Evolutionary conservation across 1,284 basidiomycete species (phyloP), one percentile per base, ranked within the genome.

Genomic region (Papiliotrema fonsecae): DNA sequence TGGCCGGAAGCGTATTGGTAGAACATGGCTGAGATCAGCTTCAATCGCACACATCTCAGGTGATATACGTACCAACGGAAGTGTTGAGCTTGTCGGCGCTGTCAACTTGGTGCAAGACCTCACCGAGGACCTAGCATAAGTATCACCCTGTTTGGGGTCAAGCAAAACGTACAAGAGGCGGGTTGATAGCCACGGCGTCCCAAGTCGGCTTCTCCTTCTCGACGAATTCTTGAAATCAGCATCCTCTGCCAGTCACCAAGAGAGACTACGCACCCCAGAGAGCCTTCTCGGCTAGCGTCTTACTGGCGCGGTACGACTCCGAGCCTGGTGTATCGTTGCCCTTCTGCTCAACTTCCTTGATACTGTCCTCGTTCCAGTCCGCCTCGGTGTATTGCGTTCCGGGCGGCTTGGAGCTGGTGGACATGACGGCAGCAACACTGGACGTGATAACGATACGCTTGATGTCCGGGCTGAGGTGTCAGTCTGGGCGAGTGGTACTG

Each of bases 351-450:
- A 84, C 75, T 40, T 78, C 72, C 21, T 76, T 64, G n/a, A 80
- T 67, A 3, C 79, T 76, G 34, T 76, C 73, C 7, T 79, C 66
- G 73, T 88, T 86, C 86, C 86, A 89, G 65, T 85, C 78, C n/a
- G 58, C 51, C 50, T 70, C 68, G 39, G 65, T 65, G 58, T 63
- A 68, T 18, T 21, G 41, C 27, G 13, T 31, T 18, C 27, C 41
- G 4, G 54, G 47, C 11, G 55, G 4, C 41, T 46, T 46, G 55
- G 61, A 50, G 27, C 45, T 51, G 36, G 43, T 46, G 42, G 38
- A 51, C 34, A 79, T 53, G 49, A 84, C 69, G 3, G 82, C 70
- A 0, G 79, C 81, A 37, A 74, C 76, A 26, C 46, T 0, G 85
- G 51, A 55, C 0, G 83, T 85, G 50, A 88, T 70, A 43, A 89